These are phyloP conservation scores for Aurantiochytrium sp. DNA, from an alignment of 108 stramenopile genomes.

Conservation along the genomic window DNA sequence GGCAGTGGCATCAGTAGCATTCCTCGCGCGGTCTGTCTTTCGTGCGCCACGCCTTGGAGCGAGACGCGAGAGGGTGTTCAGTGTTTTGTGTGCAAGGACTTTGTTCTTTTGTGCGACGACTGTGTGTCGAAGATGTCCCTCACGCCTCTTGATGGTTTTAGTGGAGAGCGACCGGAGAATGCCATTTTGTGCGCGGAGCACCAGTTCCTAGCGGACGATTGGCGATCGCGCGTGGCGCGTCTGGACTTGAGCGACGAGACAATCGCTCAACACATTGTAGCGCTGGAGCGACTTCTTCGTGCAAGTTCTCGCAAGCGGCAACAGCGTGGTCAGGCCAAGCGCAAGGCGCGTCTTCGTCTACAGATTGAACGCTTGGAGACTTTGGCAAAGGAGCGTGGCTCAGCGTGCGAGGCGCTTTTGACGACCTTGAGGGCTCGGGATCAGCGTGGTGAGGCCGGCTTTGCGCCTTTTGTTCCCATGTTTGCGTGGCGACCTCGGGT, in stretches of 20 bases:
- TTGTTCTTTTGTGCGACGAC: background rate
- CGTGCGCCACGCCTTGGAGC: background rate
- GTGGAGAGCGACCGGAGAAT: background rate
- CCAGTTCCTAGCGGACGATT: background rate
- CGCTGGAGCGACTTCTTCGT: background rate
- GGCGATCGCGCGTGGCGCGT: background rate
- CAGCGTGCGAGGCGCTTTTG: background rate
- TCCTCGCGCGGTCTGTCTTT: background rate
- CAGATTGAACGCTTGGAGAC: background rate
- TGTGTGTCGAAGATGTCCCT: background rate
- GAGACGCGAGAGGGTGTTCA: background rate
- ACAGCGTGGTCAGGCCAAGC: background rate
- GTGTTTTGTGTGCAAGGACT: conserved; percentile 4
- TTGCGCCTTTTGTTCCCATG: background rate
- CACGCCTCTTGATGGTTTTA: background rate
- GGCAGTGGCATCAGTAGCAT: background rate
- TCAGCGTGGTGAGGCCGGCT: background rate
- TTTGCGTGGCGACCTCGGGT: background rate
- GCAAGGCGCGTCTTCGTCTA: background rate
- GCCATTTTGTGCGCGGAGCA: conserved; percentile 1
- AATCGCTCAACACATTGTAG: background rate
- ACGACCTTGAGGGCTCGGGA: background rate
- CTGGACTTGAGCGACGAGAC: background rate
- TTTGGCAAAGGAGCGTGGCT: background rate
- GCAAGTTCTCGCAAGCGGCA: background rate